Percentiles rank a stretch among this genome's conserved stretches.
Conservation (phyloP, 768 basidiomycete genomes). For the Neoboletus brunneissimus region DNA sequence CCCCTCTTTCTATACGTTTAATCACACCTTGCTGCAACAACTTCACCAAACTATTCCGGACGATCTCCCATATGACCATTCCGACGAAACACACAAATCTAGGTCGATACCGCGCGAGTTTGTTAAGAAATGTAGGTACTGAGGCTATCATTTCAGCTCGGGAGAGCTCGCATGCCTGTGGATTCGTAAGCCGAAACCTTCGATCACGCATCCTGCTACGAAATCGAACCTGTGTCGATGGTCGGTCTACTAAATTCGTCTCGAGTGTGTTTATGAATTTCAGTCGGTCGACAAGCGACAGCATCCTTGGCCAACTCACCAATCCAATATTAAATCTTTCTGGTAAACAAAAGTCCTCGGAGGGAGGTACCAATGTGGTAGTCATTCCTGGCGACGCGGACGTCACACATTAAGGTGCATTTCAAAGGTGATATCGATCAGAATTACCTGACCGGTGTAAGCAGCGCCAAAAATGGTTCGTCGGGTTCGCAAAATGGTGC, state of each 20-base stretch:
- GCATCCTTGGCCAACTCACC: conserved; percentile 40
- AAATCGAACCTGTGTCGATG: conserved; percentile 56
- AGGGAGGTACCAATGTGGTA: conserved; percentile 44
- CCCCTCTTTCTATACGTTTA: conserved; percentile 4
- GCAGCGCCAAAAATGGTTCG: conserved; percentile 82
- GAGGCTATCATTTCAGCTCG: conserved; percentile 47
- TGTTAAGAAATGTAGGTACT: conserved; percentile 58
- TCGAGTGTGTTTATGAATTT: conserved; percentile 23
- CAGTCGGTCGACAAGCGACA: background rate
- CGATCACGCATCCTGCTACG: background rate
- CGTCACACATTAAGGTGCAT: background rate
- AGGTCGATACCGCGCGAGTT: conserved; percentile 57
- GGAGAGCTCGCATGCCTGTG: conserved; percentile 56
- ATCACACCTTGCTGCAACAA: conserved; percentile 7
- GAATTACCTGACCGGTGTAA: conserved; percentile 59
- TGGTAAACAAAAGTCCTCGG: conserved; percentile 61
- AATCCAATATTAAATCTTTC: conserved; percentile 59
- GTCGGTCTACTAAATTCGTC: conserved; percentile 75
- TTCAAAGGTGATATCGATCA: no score
- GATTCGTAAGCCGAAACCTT: background rate
- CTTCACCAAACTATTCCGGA: conserved; percentile 37
- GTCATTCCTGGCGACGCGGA: conserved; percentile 50
- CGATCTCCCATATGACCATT: conserved; percentile 55
- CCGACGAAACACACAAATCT: conserved; percentile 78
- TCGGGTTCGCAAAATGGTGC: conserved; percentile 76